Conservation (phyloP, 805 yeast genomes). For the Starmera dryadoides region DNA sequence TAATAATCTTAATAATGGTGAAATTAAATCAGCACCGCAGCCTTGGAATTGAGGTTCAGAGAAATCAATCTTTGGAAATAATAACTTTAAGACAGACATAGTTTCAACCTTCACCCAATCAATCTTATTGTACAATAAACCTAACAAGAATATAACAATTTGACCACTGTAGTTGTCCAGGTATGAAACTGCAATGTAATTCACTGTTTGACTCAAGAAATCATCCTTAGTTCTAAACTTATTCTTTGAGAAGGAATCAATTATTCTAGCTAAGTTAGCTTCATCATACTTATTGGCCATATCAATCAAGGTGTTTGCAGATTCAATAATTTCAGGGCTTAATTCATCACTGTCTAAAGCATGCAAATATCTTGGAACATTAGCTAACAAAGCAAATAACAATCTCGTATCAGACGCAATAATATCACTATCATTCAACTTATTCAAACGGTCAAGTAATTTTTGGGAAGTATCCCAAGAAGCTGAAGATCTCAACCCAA, state of each 20-base stretch:
- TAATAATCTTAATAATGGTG: slow-evolving; percentile 75
- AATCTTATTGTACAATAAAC: slow-evolving; percentile 68
- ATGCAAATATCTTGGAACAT: slow-evolving; percentile 78
- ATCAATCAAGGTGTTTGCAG: slow-evolving; percentile 49
- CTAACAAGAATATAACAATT: slow-evolving; percentile 66
- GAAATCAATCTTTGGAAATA: slow-evolving; percentile 74
- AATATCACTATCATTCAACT: slow-evolving; percentile 62
- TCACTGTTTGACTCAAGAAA: slow-evolving; percentile 73
- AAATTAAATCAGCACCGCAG: slow-evolving; percentile 90
- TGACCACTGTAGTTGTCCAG: slow-evolving; percentile 74
- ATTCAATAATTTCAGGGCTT: slow-evolving; percentile 38
- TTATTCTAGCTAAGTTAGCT: slow-evolving; percentile 57
- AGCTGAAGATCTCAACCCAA: slow-evolving; percentile 76
- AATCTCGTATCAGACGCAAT: slow-evolving; percentile 68
- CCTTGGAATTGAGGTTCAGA: slow-evolving; percentile 75
- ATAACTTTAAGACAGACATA: slow-evolving; percentile 62
- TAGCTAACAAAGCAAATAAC: slow-evolving; percentile 65
- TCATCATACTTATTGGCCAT: slow-evolving; percentile 55
- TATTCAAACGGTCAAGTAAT: slow-evolving; percentile 64
- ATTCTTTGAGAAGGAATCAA: slow-evolving; percentile 68
- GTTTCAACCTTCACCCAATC: slow-evolving; percentile 79
- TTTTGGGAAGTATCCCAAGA: slow-evolving; percentile 73
- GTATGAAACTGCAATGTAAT: slow-evolving; percentile 58
- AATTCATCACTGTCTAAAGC: slow-evolving; percentile 58
- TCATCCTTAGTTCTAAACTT: slow-evolving; percentile 88